Conservation (phyloP, 768 basidiomycete species). For the Pholiota conissans region DNA sequence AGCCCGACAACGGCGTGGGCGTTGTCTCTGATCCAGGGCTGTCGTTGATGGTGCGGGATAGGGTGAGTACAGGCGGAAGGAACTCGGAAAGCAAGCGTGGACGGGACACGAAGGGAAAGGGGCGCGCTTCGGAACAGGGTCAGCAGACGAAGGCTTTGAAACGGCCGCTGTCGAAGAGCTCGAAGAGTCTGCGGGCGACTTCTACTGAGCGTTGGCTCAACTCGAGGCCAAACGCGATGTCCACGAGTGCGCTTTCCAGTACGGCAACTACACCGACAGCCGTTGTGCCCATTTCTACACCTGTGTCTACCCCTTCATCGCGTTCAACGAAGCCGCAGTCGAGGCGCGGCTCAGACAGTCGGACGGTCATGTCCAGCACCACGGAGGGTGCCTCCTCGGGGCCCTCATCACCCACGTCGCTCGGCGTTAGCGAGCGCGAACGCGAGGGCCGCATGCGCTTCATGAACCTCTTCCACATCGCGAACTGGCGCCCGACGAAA, state of each 20-base stretch:
- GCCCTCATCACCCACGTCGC: background rate
- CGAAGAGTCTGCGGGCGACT: conserved; percentile 25
- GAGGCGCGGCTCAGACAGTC: background rate
- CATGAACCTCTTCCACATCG: conserved; percentile 24
- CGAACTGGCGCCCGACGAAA: conserved; percentile 31
- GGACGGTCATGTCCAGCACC: background rate
- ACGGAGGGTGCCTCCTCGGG: background rate
- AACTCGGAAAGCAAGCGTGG: background rate
- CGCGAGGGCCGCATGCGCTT: conserved; percentile 13
- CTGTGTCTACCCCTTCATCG: background rate
- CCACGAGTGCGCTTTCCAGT: conserved; percentile 13
- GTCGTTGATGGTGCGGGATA: background rate
- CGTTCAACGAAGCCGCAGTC: background rate
- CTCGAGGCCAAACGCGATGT: conserved; percentile 5
- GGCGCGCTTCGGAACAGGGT: conserved; percentile 4
- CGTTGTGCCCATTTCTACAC: too few species aligned
- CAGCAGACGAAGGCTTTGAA: too few species aligned
- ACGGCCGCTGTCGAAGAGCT: conserved; percentile 14
- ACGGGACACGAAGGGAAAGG: conserved; percentile 24
- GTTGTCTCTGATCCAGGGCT: conserved; percentile 12
- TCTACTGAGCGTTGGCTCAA: conserved; percentile 32
- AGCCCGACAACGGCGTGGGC: background rate
- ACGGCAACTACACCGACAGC: conserved; percentile 3
- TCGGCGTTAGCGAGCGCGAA: background rate
- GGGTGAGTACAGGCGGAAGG: background rate